These are phyloP conservation scores for Cladophialophora exuberans DNA, from an alignment of 2,329 filamentous ascomycete species.

Conservation along the genomic window DNA sequence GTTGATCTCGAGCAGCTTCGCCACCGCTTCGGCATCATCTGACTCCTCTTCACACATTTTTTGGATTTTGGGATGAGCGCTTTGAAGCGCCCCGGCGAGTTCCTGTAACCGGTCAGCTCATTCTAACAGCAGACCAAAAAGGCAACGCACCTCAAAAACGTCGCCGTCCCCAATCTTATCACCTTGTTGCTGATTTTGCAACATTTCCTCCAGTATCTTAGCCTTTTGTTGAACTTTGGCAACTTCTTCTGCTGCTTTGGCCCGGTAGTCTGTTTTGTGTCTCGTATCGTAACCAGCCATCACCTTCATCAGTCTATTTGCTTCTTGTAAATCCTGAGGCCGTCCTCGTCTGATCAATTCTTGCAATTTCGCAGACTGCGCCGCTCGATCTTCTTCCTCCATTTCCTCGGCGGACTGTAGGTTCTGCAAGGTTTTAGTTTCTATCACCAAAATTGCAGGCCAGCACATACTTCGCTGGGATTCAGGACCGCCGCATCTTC, in stretches of 20 bases:
- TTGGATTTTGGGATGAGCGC: slow-evolving; percentile 96
- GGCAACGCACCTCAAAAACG: slow-evolving; percentile 64
- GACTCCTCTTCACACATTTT: slow-evolving; percentile 99
- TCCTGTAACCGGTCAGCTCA: slow-evolving; percentile 57
- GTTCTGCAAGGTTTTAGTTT: slow-evolving; percentile 61
- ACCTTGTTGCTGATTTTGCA: slow-evolving; percentile 80
- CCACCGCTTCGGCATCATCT: slow-evolving; percentile 92
- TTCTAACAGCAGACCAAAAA: neutral
- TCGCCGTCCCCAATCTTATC: slow-evolving; percentile 75
- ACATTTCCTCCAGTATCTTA: slow-evolving; percentile 84
- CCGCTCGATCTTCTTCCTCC: slow-evolving; percentile 93
- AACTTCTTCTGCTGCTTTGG: slow-evolving; percentile 95
- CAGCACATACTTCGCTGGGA: slow-evolving; percentile 80
- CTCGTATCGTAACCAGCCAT: slow-evolving; percentile 98
- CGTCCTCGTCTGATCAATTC: slow-evolving; percentile 91
- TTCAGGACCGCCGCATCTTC: slow-evolving; percentile 97
- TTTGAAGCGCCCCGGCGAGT: slow-evolving; percentile 83
- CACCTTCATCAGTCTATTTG: slow-evolving; percentile 96
- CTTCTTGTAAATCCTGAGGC: slow-evolving; percentile 92
- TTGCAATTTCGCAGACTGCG: slow-evolving; percentile 96
- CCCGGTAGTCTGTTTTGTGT: slow-evolving; percentile 95
- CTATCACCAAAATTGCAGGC: neutral
- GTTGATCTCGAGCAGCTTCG: slow-evolving; percentile 94
- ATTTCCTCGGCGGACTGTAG: slow-evolving; percentile 96
- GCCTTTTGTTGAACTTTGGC: slow-evolving; percentile 95